A percentile compares a stretch with the other conserved stretches of the same genome.
Conservation (phyloP, 2,329 filamentous ascomycete genomes). For the Thielaviopsis ethacetica region DNA sequence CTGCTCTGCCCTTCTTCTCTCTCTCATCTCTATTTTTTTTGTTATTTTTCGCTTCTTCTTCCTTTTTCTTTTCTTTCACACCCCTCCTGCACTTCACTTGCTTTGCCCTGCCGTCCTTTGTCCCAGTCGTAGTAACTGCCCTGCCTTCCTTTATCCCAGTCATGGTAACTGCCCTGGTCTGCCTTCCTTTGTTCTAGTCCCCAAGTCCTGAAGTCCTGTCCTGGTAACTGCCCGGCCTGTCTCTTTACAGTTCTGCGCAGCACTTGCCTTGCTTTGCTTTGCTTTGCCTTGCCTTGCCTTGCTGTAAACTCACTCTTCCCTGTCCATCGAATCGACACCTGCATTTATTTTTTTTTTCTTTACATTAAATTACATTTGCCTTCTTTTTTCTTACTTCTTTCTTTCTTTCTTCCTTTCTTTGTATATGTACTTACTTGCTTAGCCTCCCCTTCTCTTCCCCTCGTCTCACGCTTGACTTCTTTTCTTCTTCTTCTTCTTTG, state of each 20-base stretch:
- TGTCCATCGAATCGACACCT: neutral
- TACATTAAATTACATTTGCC: neutral
- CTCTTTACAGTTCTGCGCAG: too few species aligned
- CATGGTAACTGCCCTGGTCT: neutral
- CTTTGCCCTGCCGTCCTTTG: neutral
- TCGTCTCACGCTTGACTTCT: neutral
- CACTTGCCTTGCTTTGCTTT: too few species aligned
- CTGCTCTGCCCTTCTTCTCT: neutral
- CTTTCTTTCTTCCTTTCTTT: neutral
- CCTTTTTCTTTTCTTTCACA: neutral
- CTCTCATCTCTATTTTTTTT: neutral
- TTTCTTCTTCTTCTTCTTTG: neutral
- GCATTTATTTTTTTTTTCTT: neutral
- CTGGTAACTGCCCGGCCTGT: too few species aligned
- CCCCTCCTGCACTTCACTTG: neutral
- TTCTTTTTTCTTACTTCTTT: neutral
- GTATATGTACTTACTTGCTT: neutral
- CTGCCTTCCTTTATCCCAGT: neutral
- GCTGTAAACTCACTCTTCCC: neutral
- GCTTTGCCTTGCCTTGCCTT: too few species aligned
- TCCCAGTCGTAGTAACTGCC: neutral
- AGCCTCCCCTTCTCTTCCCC: neutral
- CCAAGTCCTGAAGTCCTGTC: too few species aligned
- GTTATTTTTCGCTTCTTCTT: neutral
- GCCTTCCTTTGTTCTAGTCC: neutral